Base-by-base conservation (phyloP, 2,329 filamentous ascomycete genomes). In the Seiridium unicorne region DNA sequence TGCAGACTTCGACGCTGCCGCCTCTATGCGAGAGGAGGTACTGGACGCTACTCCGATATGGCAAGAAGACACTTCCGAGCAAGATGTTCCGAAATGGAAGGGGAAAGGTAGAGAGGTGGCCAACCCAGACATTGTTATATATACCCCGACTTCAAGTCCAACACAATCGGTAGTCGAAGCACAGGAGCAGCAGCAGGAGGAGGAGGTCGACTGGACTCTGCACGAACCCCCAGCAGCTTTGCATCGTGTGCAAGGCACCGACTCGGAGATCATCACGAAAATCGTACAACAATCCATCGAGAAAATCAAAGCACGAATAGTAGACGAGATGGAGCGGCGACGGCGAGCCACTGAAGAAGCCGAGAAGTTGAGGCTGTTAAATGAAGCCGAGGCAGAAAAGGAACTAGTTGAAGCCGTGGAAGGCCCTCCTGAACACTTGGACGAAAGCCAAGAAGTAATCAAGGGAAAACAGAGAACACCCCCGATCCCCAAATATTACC, bases 171-270 rank as follows among this genome's bases (percentile, higher is more conserved):
- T 69, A 32, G 68, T 73, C 13, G 61, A 69, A 49, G 26, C 35
- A 8, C 6, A 6, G 34, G 34, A 35, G 7, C n/a, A 36, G 6
- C 13, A 36, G 11, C n/a, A 53, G 34, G n/a, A 6, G n/a, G 49
- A 53, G 4, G 4, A 70, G 3, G 70, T 76, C 40, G 76, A 81
- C 65, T 84, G 82, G 79, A 75, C 72, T 44, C 69, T 74, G 55
- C 83, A 81, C 62, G 73, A 77, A 3, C 80, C 81, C 3, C 83
- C 83, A 0, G 64, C 68, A 9, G 76, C 74, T 0, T 68, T 86
- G 5, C 70, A 60, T 4, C 72, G 76, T 36, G 65, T 72, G 0
- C 72, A 76, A 13, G 74, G 76, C 44, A 65, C 74, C 57, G 73
- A 73, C 0, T 76, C 78, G 2, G 73, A 78, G 3, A 69, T 78